Conservation (phyloP, 73 alveolate genomes). For the Paramecium sonneborni region DNA sequence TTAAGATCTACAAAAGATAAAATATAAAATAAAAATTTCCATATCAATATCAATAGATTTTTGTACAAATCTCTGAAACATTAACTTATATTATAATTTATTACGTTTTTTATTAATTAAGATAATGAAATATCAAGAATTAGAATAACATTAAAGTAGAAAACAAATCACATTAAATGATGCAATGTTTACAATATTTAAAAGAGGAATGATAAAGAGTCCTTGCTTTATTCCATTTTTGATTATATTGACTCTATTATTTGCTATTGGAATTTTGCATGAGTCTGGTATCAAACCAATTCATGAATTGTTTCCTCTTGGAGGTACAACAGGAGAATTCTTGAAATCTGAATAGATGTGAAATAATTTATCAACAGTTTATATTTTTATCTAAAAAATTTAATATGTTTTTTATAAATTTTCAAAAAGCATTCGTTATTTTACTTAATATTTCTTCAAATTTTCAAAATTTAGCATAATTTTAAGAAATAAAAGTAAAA, state of each 20-base stretch:
- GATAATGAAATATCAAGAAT: background rate
- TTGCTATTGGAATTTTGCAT: slow-evolving; percentile 33
- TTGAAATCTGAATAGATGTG: background rate
- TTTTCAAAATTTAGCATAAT: too few species aligned
- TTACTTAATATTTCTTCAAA: too few species aligned
- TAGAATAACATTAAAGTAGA: background rate
- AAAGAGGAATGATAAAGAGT: background rate
- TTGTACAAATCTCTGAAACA: too few species aligned
- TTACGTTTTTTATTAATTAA: background rate
- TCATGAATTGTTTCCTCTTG: background rate
- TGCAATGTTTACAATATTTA: background rate
- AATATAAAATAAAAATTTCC: too few species aligned
- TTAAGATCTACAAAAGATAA: too few species aligned
- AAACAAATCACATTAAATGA: background rate
- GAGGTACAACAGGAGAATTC: background rate
- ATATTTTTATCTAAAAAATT: background rate
- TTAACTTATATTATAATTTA: background rate
- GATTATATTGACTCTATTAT: background rate
- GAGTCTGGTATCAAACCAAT: slow-evolving; percentile 8
- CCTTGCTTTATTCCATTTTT: slow-evolving; percentile 15
- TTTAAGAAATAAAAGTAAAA: too few species aligned
- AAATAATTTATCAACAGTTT: background rate
- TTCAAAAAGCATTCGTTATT: too few species aligned
- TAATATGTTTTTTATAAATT: too few species aligned
- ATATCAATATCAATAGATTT: too few species aligned